Base-by-base conservation (phyloP, 2,329 filamentous ascomycete species). In the Ceratocystis destructans region DNA sequence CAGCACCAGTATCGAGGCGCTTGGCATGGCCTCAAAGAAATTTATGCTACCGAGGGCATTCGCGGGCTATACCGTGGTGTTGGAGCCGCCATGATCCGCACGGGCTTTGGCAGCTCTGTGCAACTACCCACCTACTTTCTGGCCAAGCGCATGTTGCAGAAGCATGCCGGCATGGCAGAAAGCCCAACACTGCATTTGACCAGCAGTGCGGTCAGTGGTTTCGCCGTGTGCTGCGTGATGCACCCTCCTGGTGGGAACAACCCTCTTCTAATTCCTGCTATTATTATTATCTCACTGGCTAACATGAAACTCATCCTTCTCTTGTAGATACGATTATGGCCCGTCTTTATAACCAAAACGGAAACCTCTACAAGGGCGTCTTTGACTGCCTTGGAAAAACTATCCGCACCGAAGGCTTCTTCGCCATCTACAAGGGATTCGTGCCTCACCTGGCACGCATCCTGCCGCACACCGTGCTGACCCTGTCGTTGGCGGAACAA, bases 121-220 rank as follows among this genome's bases (percentile, higher is more conserved):
- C 94, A 99, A 77, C 80, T 99, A 68, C 94, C 94, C 1, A 99
- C 94, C 45, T 99, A 99, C 76, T 99, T 97, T 78, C 94, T 97
- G 72, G 94, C 93, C 12, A 99, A 99, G 81, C 82, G 94, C 69
- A 81, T 89, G 71, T 78, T 99, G 71, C 83, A 90, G 68, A 86
- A 83, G 72, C 91, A 96, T 73, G 77, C 93, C 65, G 90, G 87
- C 59, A 91, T 97, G 87, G 80, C 94, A 73, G 94, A 99, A 73
- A 93, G 94, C 1, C 89, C 90, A 46, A 87, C 88, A 57, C 78
- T 99, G 72, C 94, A 99, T 75, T 79, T 99, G 70, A 83, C 90
- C 46, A 96, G 90, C 75, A 96, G 91, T 71, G 87, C 93, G 3
- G 86, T 85, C 46, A 96, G 90, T 72, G 94, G 94, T 0, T 96